A percentile compares a stretch with the other conserved stretches of the same genome.
These are phyloP conservation scores for Lichtheimia corymbifera DNA, from an alignment of 371 early-diverging fungal species.

Conservation along the genomic window DNA sequence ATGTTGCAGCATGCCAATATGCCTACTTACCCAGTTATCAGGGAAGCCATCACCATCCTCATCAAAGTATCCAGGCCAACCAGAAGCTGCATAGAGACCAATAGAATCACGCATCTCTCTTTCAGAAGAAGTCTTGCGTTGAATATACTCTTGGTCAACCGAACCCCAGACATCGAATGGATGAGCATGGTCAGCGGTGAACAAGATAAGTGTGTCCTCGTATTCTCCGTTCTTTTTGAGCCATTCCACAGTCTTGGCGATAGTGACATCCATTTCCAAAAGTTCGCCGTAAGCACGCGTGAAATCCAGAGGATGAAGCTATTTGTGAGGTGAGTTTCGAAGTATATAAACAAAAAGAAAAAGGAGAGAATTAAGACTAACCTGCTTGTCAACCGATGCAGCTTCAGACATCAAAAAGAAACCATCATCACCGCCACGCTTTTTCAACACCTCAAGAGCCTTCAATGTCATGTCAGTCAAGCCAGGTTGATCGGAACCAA, in stretches of 20 bases:
- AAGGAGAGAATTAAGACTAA: background rate
- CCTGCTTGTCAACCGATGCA: conserved; percentile 71
- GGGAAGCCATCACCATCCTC: conserved; percentile 70
- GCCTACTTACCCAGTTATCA: conserved; percentile 44
- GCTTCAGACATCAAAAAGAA: conserved; percentile 81
- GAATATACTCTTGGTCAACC: conserved; percentile 51
- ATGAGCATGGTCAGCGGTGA: conserved; percentile 77
- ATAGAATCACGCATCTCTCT: conserved; percentile 61
- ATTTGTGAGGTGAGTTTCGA: too few relatives aligned
- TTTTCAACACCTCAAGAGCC: conserved; percentile 61
- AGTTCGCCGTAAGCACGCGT: conserved; percentile 72
- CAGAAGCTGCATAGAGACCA: conserved; percentile 65
- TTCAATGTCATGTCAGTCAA: conserved; percentile 70
- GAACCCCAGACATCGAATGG: conserved; percentile 75
- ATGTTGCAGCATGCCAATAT: background rate
- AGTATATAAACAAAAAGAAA: background rate
- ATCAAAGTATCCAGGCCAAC: conserved; percentile 69
- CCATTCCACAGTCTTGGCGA: conserved; percentile 64
- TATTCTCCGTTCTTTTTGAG: conserved; percentile 52
- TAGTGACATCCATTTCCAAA: conserved; percentile 70
- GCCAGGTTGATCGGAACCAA: conserved; percentile 65
- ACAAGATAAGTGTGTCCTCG: conserved; percentile 67
- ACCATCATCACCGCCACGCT: conserved; percentile 67
- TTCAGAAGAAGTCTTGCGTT: conserved; percentile 12
- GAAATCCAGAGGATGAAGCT: conserved; percentile 72